Evolutionary conservation across 179 eudicot genomes (phyloP).

Genomic region (Camellia oleifera): DNA sequence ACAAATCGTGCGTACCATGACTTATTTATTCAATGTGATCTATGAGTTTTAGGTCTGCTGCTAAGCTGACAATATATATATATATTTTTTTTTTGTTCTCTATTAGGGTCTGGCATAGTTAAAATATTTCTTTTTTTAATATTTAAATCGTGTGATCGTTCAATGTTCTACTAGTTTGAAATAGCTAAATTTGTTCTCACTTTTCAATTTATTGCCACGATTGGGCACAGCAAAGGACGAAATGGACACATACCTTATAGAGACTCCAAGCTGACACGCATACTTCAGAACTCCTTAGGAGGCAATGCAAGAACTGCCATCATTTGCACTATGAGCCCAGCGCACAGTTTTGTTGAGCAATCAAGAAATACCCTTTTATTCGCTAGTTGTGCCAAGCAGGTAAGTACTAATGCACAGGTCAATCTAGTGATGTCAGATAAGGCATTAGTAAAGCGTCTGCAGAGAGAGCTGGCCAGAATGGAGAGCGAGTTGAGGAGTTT

Average conservation of each 20-base stretch:
- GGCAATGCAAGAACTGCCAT: conserved; percentile 87
- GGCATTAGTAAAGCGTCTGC: conserved; percentile 66
- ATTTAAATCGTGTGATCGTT: neutral
- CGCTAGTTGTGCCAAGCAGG: conserved; percentile 76
- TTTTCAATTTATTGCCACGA: neutral
- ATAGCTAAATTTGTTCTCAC: neutral
- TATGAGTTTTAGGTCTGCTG: neutral
- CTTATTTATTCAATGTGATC: neutral
- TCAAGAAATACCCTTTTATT: conserved; percentile 76
- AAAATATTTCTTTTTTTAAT: neutral
- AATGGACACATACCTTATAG: conserved; percentile 69
- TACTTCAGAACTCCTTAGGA: conserved; percentile 76
- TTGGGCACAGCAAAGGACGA: conserved; percentile 57
- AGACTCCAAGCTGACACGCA: conserved; percentile 84
- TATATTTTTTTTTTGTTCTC: neutral
- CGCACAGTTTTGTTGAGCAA: conserved; percentile 71
- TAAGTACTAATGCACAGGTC: conserved; percentile 60
- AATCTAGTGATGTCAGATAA: conserved; percentile 78
- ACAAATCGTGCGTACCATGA: neutral
- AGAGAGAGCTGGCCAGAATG: conserved; percentile 60
- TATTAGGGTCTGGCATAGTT: neutral
- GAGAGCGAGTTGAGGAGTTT: conserved; percentile 52
- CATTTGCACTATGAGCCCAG: conserved; percentile 84
- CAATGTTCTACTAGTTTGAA: neutral
- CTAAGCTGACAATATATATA: neutral